Percentiles rank a stretch among this genome's conserved stretches.
Conservation (phyloP, 495 filamentous ascomycete species). For the Geopyxis carbonaria region DNA sequence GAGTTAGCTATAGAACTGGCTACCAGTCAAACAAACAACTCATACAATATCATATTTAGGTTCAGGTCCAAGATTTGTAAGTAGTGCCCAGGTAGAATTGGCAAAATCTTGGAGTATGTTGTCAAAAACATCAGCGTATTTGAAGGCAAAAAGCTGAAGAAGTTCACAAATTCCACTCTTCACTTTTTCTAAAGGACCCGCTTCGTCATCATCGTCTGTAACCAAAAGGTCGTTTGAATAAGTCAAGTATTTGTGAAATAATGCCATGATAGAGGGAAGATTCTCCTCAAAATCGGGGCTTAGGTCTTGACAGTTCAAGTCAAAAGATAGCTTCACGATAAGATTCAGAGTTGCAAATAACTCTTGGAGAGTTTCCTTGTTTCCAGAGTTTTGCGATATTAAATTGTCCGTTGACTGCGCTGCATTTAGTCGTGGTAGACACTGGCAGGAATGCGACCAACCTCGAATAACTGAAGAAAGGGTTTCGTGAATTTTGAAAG, state of each 20-base stretch:
- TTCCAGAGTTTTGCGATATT: conserved; percentile 55
- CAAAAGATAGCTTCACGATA: conserved; percentile 79
- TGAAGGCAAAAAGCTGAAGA: conserved; percentile 70
- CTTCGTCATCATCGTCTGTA: conserved; percentile 72
- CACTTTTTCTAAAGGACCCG: conserved; percentile 63
- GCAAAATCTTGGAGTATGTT: conserved; percentile 64
- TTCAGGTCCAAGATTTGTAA: conserved; percentile 69
- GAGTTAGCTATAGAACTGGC: not conserved
- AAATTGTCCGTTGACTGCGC: conserved; percentile 48
- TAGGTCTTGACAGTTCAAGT: conserved; percentile 90
- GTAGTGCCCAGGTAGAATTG: conserved; percentile 70
- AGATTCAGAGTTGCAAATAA: conserved; percentile 70
- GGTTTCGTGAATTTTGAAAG: conserved; percentile 62
- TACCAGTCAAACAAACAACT: not conserved
- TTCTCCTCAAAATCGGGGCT: conserved; percentile 74
- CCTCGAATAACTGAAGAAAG: conserved; percentile 61
- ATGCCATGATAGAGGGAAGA: conserved; percentile 49
- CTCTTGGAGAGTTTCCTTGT: conserved; percentile 52
- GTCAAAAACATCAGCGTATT: conserved; percentile 86
- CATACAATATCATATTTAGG: conserved; percentile 69
- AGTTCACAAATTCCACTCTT: conserved; percentile 87
- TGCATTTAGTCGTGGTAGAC: not conserved
- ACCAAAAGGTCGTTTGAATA: conserved; percentile 70
- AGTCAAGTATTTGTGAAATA: conserved; percentile 82
- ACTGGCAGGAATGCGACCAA: conserved; percentile 26